These are phyloP conservation scores for Plantago lanceolata DNA, from an alignment of 305 asterid species.

Conservation along the genomic window DNA sequence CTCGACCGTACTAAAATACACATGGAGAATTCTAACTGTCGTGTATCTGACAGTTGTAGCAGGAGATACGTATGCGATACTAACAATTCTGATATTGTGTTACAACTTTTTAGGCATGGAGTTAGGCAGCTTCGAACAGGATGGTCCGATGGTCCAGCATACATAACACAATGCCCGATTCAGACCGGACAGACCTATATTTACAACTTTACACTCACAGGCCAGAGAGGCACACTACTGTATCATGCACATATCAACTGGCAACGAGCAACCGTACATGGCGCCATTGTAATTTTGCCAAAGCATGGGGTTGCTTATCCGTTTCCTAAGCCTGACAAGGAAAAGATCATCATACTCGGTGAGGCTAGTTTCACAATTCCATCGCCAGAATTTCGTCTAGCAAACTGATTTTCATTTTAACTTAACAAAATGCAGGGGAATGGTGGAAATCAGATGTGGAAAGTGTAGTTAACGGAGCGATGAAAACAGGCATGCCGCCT, in stretches of 20 bases:
- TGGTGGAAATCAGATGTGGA: slow-evolving; percentile 79
- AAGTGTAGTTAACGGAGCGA: slow-evolving; percentile 45
- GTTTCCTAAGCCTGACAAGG: slow-evolving; percentile 56
- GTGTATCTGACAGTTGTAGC: background rate
- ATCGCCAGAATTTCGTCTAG: background rate
- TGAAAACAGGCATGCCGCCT: slow-evolving; percentile 51
- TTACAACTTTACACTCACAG: slow-evolving; percentile 56
- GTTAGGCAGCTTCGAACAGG: slow-evolving; percentile 59
- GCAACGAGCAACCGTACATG: slow-evolving; percentile 68
- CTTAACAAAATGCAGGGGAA: slow-evolving; percentile 41
- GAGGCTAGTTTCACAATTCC: background rate
- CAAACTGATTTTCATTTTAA: background rate
- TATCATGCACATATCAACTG: slow-evolving; percentile 69
- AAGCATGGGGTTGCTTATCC: slow-evolving; percentile 56
- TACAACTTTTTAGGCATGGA: slow-evolving; percentile 51
- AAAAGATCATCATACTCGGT: slow-evolving; percentile 58
- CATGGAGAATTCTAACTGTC: background rate
- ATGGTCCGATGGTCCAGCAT: slow-evolving; percentile 72
- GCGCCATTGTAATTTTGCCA: slow-evolving; percentile 59
- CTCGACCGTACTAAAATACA: background rate
- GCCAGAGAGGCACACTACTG: slow-evolving; percentile 64
- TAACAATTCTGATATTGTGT: background rate
- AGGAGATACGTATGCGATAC: background rate
- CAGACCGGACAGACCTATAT: slow-evolving; percentile 50
- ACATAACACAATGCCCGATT: slow-evolving; percentile 61